These are phyloP conservation scores for Mariannaea sp. DNA, from an alignment of 2,329 filamentous ascomycete species.

Conservation along the genomic window DNA sequence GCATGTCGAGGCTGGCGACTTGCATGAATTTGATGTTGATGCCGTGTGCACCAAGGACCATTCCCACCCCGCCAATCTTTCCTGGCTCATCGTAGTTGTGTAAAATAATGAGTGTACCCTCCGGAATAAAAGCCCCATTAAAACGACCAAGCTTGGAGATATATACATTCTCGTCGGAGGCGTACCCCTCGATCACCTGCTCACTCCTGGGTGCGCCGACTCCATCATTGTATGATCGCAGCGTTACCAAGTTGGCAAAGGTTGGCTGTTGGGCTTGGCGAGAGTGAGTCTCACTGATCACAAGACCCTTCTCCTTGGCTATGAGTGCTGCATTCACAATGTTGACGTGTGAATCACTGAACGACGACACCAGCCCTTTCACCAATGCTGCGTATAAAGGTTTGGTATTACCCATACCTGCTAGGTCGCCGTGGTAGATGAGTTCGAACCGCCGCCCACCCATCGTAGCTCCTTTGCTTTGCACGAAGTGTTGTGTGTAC, in stretches of 20 bases:
- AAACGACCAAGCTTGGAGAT: constrained; percentile 78
- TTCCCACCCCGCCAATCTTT: constrained; percentile 81
- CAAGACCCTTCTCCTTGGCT: constrained; percentile 76
- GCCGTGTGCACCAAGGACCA: constrained; percentile 67
- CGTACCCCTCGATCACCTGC: constrained; percentile 67
- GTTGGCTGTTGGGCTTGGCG: constrained; percentile 65
- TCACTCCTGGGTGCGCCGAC: constrained; percentile 33
- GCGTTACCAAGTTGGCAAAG: constrained; percentile 73
- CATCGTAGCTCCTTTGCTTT: constrained; percentile 48
- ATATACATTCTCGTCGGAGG: constrained; percentile 65
- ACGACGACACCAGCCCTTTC: constrained; percentile 73
- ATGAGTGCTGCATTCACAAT: constrained; percentile 81
- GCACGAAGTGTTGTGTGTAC: constrained; percentile 75
- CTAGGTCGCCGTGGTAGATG: constrained; percentile 76
- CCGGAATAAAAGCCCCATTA: constrained; percentile 72
- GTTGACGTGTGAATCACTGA: constrained; percentile 74
- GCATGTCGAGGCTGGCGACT: constrained; percentile 59
- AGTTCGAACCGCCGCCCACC: constrained; percentile 75
- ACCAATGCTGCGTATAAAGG: constrained; percentile 79
- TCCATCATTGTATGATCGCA: constrained; percentile 57
- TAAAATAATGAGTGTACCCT: constrained; percentile 76
- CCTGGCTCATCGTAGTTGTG: constrained; percentile 82
- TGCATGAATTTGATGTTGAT: constrained; percentile 85
- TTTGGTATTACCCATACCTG: constrained; percentile 72
- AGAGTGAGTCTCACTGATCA: constrained; percentile 74